Evolutionary conservation across 805 yeast species (phyloP).

Genomic region (Yamadazyma sp.): DNA sequence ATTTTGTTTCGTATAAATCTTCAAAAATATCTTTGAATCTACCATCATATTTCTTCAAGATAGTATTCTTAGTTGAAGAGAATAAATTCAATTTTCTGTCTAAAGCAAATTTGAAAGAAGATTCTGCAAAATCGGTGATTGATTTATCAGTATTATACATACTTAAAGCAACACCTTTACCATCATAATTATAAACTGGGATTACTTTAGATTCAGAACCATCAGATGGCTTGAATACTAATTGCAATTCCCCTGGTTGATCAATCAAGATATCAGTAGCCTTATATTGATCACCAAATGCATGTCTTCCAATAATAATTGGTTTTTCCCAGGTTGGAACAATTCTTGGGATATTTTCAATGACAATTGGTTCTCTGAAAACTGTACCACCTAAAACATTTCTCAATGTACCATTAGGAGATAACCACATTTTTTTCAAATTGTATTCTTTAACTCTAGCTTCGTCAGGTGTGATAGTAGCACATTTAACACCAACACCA

Average conservation of each 20-base stretch:
- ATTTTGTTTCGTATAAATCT: constrained; percentile 66
- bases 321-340: constrained; percentile 94
- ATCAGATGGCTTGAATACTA: constrained; percentile 70
- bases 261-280: constrained; percentile 84
- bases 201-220: constrained; percentile 54
- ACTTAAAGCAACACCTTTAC: constrained; percentile 79
- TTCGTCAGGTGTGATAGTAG: constrained; percentile 98
- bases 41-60: constrained; percentile 91
- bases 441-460: constrained; percentile 88
- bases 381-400: constrained; percentile 95
- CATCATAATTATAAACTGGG: constrained; percentile 66
- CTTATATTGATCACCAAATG: constrained; percentile 94
- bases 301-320: constrained; percentile 95
- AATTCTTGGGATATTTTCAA: constrained; percentile 81
- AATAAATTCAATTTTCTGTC: constrained; percentile 75
- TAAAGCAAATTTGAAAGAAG: constrained; percentile 86
- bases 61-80: constrained; percentile 92
- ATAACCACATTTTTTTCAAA: constrained; percentile 94
- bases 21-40: constrained; percentile 93
- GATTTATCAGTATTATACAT: constrained; percentile 97
- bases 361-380: constrained; percentile 93
- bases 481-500: constrained; percentile 95
- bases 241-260: constrained; percentile 72
- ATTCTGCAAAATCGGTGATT: constrained; percentile 85
- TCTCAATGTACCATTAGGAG: constrained; percentile 96